phyloP scores from a whole-genome alignment of 352 stramenopile genomes.

The Globisporangium rhizosaccharum region DNA sequence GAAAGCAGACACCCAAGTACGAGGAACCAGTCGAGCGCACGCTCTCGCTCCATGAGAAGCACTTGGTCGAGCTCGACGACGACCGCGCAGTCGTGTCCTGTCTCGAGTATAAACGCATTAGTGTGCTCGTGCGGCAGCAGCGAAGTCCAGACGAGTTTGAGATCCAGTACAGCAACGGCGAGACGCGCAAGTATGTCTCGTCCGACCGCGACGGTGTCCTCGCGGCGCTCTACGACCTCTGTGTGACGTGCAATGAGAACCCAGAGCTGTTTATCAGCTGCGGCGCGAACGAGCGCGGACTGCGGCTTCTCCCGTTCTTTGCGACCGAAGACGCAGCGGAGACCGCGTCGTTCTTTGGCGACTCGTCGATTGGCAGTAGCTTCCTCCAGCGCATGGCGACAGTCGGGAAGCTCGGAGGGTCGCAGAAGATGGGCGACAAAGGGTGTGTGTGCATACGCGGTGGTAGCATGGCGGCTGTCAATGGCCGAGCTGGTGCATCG shows the following conservation, averaged over 20 bases:
- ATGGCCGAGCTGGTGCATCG: neutral
- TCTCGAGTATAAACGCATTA: constrained; percentile 61
- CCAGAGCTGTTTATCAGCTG: constrained; percentile 67
- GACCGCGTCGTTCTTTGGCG: constrained; percentile 75
- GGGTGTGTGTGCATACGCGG: constrained; percentile 28
- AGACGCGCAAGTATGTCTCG: constrained; percentile 50
- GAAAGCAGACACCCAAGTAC: constrained; percentile 69
- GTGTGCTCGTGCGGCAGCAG: constrained; percentile 54
- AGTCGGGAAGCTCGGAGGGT: constrained; percentile 55
- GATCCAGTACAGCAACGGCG: constrained; percentile 65
- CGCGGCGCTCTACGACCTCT: constrained; percentile 74
- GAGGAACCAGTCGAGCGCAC: constrained; percentile 35
- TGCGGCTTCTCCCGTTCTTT: constrained; percentile 67
- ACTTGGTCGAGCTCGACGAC: constrained; percentile 59
- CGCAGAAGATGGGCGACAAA: constrained; percentile 49
- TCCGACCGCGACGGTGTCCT: constrained; percentile 70
- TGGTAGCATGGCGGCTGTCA: neutral
- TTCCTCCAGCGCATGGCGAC: constrained; percentile 76
- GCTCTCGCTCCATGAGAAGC: constrained; percentile 66
- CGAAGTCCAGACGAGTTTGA: constrained; percentile 52
- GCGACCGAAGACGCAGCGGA: constrained; percentile 60
- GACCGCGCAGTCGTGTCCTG: constrained; percentile 49
- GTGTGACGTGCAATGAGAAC: constrained; percentile 69
- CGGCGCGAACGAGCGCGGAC: constrained; percentile 57
- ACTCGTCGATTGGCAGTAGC: constrained; percentile 69